Conservation (phyloP, 1,284 basidiomycete genomes). For the Leccinum angustisporum region DNA sequence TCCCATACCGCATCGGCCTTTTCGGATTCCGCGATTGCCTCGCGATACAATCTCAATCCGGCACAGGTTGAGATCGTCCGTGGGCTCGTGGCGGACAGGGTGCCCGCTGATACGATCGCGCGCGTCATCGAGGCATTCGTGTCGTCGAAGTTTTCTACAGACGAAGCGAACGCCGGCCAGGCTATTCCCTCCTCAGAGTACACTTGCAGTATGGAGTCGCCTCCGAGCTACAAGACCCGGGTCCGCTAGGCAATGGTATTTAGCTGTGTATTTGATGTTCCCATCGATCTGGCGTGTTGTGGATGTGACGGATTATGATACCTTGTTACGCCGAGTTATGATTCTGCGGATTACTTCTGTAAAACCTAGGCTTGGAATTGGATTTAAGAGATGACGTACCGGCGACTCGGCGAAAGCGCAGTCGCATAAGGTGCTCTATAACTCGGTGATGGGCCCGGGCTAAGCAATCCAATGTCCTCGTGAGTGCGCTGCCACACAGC, state of each 20-base stretch:
- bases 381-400: too few species aligned
- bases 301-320: too few species aligned
- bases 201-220: conserved; percentile 13
- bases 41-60: conserved; percentile 9
- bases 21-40: neutral
- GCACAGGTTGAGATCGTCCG: conserved; percentile 16
- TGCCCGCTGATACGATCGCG: conserved; percentile 15
- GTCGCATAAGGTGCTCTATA: too few species aligned
- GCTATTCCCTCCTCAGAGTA: neutral
- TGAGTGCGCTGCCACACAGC: too few species aligned
- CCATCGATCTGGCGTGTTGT: too few species aligned
- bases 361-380: too few species aligned
- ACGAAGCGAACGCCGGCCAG: neutral
- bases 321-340: neutral
- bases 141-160: neutral
- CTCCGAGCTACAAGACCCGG: conserved; percentile 22
- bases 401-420: too few species aligned
- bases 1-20: neutral
- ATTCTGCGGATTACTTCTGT: too few species aligned
- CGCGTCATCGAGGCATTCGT: conserved; percentile 19
- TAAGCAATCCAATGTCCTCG: too few species aligned
- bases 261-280: too few species aligned
- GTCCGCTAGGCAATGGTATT: neutral
- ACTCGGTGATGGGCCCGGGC: too few species aligned
- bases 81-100: conserved; percentile 8